Evolutionary conservation across 805 yeast species (phyloP), one percentile per base, ranked within the genome.

Genomic region (Candida silvicultrix): DNA sequence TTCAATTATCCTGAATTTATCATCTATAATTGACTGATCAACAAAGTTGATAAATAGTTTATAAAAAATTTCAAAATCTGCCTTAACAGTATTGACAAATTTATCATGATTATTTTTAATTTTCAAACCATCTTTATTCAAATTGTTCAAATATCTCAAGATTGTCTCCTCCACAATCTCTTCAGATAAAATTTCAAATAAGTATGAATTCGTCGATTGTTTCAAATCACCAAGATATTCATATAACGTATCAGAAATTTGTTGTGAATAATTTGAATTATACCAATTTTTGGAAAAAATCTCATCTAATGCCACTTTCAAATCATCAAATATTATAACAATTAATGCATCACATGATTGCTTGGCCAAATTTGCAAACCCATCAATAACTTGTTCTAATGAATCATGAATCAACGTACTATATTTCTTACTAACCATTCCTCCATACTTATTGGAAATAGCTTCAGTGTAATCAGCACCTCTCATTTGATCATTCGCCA

Each of bases 401-500:
- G 75, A 71, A 2, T 75, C 63, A 19, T 75, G 77, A 38, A 89
- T 86, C 45, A 77, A 74, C 16, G 73, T 73, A 45, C 74, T 71
- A 64, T 85, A 85, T 46, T 72, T 76, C 38, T 81, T 82, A 36
- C 83, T 73, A 38, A 88, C 85, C 57, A 80, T 70, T n/a, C 77
- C 79, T 20, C 79, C 77, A 54, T 83, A 75, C 48, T 83, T 74
- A 42, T 78, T 78, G 6, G 84, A 74, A 46, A 86, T 81, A 21
- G 85, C 84, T 51, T 85, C 94, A 2, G 83, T 68, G 51, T 78
- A 78, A 54, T 79, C 83, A 3, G 85, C 84, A 15, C 83, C 83
- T 50, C 81, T 73, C 69, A 81, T 78, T 64, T 85, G 95, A 54
- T 90, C 94, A 64, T 89, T 89, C 2, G 90, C 92, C 16, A 87